These are phyloP conservation scores for Ceratocystis destructans DNA, from an alignment of 2,329 filamentous ascomycete species.

Conservation along the genomic window DNA sequence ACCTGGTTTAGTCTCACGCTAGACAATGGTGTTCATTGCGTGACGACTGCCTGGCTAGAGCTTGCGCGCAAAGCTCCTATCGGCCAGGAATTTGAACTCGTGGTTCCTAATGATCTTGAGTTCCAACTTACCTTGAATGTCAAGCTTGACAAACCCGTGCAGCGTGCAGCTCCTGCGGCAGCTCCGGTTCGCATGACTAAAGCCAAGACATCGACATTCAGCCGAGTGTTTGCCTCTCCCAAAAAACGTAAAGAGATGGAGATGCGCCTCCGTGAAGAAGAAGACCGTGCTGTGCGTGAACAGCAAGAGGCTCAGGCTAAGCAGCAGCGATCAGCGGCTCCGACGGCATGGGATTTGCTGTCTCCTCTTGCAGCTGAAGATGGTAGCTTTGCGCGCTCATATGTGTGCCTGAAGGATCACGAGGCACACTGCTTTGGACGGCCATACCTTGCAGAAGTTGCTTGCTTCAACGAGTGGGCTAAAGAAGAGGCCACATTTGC, in stretches of 20 bases:
- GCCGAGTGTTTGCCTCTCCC: slow-evolving; percentile 81
- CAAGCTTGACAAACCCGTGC: slow-evolving; percentile 71
- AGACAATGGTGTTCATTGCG: slow-evolving; percentile 96
- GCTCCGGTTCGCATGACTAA: slow-evolving; percentile 40
- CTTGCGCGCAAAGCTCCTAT: slow-evolving; percentile 85
- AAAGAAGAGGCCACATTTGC: slow-evolving; percentile 65
- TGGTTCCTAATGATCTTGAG: slow-evolving; percentile 94
- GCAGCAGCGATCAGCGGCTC: slow-evolving; percentile 47
- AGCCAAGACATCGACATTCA: slow-evolving; percentile 76
- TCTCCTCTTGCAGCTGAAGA: slow-evolving; percentile 79
- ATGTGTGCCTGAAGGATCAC: slow-evolving; percentile 86
- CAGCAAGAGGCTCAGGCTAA: slow-evolving; percentile 51
- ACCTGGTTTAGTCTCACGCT: slow-evolving; percentile 91
- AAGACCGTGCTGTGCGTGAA: slow-evolving; percentile 53
- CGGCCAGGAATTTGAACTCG: slow-evolving; percentile 94
- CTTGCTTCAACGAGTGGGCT: slow-evolving; percentile 98
- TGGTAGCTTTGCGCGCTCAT: slow-evolving; percentile 86
- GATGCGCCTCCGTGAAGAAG: slow-evolving; percentile 66
- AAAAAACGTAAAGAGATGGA: slow-evolving; percentile 96
- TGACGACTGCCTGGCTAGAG: slow-evolving; percentile 92
- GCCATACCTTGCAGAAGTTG: slow-evolving; percentile 74
- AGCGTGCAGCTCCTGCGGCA: slow-evolving; percentile 39
- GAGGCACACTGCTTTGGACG: slow-evolving; percentile 79
- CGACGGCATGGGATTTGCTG: slow-evolving; percentile 72
- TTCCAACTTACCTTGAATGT: slow-evolving; percentile 96